phyloP scores from a whole-genome alignment of 2,329 filamentous ascomycete species.

The Neopestalotiopsis rosae region DNA sequence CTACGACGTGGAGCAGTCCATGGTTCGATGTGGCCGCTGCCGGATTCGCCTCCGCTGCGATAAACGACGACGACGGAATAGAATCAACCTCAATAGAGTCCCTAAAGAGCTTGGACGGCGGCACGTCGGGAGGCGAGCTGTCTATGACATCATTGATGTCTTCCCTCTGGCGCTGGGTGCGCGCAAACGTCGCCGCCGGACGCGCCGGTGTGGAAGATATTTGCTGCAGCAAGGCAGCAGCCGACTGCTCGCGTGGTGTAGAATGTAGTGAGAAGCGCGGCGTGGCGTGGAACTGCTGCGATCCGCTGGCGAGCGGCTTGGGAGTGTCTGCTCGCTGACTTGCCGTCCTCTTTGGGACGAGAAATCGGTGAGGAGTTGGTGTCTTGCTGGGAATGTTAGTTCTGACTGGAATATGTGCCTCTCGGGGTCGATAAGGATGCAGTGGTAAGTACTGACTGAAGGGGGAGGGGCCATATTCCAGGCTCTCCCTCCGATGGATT shows the following conservation, averaged over 20 bases:
- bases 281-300: constrained; percentile 38
- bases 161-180: constrained; percentile 23
- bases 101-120: constrained; percentile 11
- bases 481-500: neutral
- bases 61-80: constrained; percentile 11
- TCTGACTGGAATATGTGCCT: neutral
- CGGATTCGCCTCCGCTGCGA: neutral
- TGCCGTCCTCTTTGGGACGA: constrained; percentile 35
- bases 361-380: constrained; percentile 38
- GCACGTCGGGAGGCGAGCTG: constrained; percentile 33
- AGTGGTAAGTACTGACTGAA: neutral
- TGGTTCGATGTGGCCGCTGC: neutral
- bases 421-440: neutral
- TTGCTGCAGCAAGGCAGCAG: neutral
- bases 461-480: constrained; percentile 2
- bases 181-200: constrained; percentile 25
- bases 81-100: constrained; percentile 20
- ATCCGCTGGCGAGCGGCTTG: constrained; percentile 28
- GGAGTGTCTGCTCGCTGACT: constrained; percentile 31
- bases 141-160: constrained; percentile 31
- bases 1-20: neutral
- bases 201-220: constrained; percentile 25
- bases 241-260: constrained; percentile 28
- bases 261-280: constrained; percentile 39
- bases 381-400: constrained; percentile 25